Conservation (phyloP, 1,139 yeast species). For the Meyerozyma guilliermondii region DNA sequence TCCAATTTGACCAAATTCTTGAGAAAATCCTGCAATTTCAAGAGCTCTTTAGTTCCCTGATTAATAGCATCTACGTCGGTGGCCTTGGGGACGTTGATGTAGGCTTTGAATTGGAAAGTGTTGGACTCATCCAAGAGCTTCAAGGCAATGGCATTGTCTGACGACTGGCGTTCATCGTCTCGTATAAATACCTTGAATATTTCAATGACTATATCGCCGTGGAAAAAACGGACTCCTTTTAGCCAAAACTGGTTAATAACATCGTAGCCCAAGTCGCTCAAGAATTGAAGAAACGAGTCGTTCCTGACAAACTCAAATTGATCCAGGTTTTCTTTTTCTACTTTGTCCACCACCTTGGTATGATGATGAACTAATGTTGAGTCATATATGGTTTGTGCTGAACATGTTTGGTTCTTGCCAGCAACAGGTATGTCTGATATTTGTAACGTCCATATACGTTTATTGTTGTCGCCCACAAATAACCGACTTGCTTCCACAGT, state of each 20-base stretch:
- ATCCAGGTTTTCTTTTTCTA: constrained; percentile 1
- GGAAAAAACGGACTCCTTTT: constrained; percentile 61
- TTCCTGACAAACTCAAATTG: constrained; percentile 10
- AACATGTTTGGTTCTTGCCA: constrained; percentile 63
- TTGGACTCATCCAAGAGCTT: constrained; percentile 51
- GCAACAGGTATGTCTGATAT: constrained; percentile 83
- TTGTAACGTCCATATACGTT: constrained; percentile 58
- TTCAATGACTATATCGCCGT: constrained; percentile 60
- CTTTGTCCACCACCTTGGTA: constrained; percentile 15
- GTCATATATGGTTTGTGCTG: constrained; percentile 64
- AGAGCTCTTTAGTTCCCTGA: constrained; percentile 59
- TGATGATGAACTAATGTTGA: constrained; percentile 53
- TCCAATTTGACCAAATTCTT: constrained; percentile 61
- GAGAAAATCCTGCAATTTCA: constrained; percentile 58
- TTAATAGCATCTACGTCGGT: constrained; percentile 74
- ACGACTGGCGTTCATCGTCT: constrained; percentile 25
- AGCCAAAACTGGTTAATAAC: constrained; percentile 62
- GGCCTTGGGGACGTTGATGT: constrained; percentile 61
- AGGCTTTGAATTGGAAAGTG: constrained; percentile 60
- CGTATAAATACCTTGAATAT: constrained; percentile 47
- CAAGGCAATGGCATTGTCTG: constrained; percentile 25
- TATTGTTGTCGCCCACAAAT: constrained; percentile 24
- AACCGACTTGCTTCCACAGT: constrained; percentile 23
- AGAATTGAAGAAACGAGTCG: constrained; percentile 42
- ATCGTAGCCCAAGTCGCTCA: constrained; percentile 69